Evolutionary conservation across 306 rosid genomes (phyloP).

Genomic region (Ochetophila trinervis): DNA sequence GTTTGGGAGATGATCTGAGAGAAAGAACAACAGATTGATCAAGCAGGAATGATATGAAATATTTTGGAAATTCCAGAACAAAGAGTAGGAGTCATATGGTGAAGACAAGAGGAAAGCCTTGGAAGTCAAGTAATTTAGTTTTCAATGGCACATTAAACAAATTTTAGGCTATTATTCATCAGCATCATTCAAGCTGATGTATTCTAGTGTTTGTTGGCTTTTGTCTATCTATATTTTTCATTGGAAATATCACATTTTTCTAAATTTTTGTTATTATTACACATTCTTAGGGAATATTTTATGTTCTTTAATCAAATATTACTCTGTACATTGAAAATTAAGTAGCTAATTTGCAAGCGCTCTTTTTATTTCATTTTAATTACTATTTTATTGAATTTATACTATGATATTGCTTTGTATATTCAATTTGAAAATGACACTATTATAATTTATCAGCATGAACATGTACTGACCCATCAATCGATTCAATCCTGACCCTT

Average conservation of each 20-base stretch:
- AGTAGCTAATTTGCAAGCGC: not conserved
- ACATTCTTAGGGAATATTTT: constrained; percentile 11
- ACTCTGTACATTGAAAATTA: not conserved
- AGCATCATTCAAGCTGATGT: constrained; percentile 18
- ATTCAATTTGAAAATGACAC: constrained; percentile 11
- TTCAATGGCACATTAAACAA: constrained; percentile 18
- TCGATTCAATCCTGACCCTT: not conserved
- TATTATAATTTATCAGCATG: not conserved
- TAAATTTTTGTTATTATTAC: constrained; percentile 11
- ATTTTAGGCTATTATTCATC: constrained; percentile 21
- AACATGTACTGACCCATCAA: not conserved
- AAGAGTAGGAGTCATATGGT: constrained; percentile 36
- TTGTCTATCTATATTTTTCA: constrained; percentile 29
- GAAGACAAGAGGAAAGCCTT: constrained; percentile 58
- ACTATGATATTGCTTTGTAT: not conserved
- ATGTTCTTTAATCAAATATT: not conserved
- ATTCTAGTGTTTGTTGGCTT: constrained; percentile 42
- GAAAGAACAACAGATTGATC: constrained; percentile 23
- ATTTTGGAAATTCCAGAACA: constrained; percentile 45
- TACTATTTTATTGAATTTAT: no score
- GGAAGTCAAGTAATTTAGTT: constrained; percentile 55
- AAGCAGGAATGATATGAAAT: constrained; percentile 28
- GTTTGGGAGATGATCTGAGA: constrained; percentile 10
- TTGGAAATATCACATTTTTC: constrained; percentile 33
- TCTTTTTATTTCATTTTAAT: no score